Percentiles rank a stretch among this genome's conserved stretches.
Evolutionary conservation across 2,329 filamentous ascomycete genomes (phyloP).

Genomic region (Penicillium sp.): DNA sequence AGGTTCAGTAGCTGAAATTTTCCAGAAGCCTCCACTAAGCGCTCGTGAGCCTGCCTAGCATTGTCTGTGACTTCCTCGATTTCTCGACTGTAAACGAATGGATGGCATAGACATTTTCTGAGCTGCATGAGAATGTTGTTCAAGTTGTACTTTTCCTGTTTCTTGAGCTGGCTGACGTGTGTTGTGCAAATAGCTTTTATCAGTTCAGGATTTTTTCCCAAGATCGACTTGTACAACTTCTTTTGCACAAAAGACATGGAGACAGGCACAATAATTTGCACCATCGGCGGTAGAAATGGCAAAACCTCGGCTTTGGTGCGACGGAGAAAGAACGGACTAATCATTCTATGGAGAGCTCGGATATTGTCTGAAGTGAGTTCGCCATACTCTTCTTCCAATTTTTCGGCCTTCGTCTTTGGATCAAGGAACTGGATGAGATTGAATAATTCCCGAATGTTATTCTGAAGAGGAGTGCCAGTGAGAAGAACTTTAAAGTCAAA

Average conservation of each 20-base stretch:
- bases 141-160: slow-evolving; percentile 73
- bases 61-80: slow-evolving; percentile 80
- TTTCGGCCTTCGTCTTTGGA: slow-evolving; percentile 65
- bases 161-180: slow-evolving; percentile 61
- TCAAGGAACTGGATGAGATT: slow-evolving; percentile 97
- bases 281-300: slow-evolving; percentile 88
- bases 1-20: slow-evolving; percentile 83
- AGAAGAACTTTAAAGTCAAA: slow-evolving; percentile 83
- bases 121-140: slow-evolving; percentile 97
- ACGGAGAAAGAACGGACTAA: slow-evolving; percentile 69
- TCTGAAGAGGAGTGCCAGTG: slow-evolving; percentile 77
- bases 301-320: slow-evolving; percentile 90
- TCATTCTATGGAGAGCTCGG: slow-evolving; percentile 75
- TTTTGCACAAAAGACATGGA: slow-evolving; percentile 93
- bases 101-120: slow-evolving; percentile 91
- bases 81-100: slow-evolving; percentile 86
- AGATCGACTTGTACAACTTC: slow-evolving; percentile 89
- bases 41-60: slow-evolving; percentile 65
- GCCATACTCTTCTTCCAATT: slow-evolving; percentile 71
- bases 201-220: slow-evolving; percentile 84
- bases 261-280: slow-evolving; percentile 93
- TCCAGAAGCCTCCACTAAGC: slow-evolving; percentile 85
- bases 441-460: slow-evolving; percentile 92
- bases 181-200: slow-evolving; percentile 80
- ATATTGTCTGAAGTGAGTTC: slow-evolving; percentile 84